Evolutionary conservation across 352 stramenopile genomes (phyloP), one percentile per base, ranked within the genome.

Genomic region (Stramenopiles sp.): DNA sequence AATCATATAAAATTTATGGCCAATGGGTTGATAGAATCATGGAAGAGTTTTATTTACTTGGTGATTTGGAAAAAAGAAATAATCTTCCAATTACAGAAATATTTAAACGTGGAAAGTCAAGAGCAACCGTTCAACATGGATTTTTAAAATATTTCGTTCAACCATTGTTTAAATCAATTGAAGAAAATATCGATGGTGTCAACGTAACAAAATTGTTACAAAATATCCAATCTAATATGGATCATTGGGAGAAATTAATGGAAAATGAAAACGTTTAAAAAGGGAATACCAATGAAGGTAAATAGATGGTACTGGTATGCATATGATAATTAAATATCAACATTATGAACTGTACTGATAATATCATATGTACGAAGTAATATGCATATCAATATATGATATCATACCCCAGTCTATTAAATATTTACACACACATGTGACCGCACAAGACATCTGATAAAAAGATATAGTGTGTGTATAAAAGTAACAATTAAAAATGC

Each of bases 61-160:
- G 65, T 4, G 65, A 76, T 33, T 7, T 33, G 13, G 65, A 76
- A 20, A 4, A 76, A 76, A 1, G 31, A 76, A 33, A 31, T 13
- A 20, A 20, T 13, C 4, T 76, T 4, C 65, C 65, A 31, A 20
- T 76, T 13, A 13, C 30, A 76, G 4, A 76, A 33, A 13, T 76
- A 33, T 76, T 13, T 76, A 76, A 13, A 13, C 30, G 65, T 31
- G 65, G 13, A 13, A 13, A 13, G 4, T 33, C 65, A 13, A 4
- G 30, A 13, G 30, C 30, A 31, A 33, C 4, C 4, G 65, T 76
- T 13, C 65, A 76, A 76, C 30, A 33, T 76, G 65, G 65, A 33
- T 76, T 76, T 76, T 31, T 76, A 76, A 4, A 76, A 33, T 76
- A 76, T 76, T 76, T 76, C 7, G 65, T 76, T 13, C 30, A 76